Base-by-base conservation (phyloP, 169 alveolate species). In the Cryptosporidium muris region DNA sequence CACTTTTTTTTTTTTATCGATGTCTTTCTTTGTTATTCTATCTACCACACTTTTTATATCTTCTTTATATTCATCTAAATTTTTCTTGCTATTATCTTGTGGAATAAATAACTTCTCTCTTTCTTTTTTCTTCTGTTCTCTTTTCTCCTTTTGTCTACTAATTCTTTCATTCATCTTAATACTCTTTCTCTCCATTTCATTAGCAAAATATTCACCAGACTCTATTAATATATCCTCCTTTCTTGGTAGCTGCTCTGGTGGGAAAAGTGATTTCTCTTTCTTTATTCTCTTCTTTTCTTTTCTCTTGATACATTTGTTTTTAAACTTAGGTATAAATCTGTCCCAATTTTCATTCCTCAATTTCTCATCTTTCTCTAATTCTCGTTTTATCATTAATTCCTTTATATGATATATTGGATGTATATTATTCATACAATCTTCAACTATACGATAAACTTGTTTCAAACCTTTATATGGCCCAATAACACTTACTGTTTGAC, bases 321-420 rank as follows among this genome's bases (percentile, higher is more conserved):
- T 97, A 92, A 97, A 98, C 80, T 97, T 96, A 7, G 99, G 99
- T 34, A 98, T 90, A 90, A 96, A 97, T 63, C 99, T 91, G 64
- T 96, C 99, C 99, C 99, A 97, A 88, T 94, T 96, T 90, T 96
- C 97, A 49, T 90, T 92, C 48, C 89, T 94, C 82, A 98, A 91
- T 42, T 92, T 93, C 40, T 95, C 97, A 81, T 97, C 98, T 89
- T 98, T 97, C 82, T 94, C 97, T 48, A 98, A 93, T 91, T 98
- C 99, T 81, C 98, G 89, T 89, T 97, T 97, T 51, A 98, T 98
- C 99, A 98, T 97, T 65, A 98, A 89, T 91, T 98, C 99, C 91
- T 98, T 97, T 42, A 98, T 96, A 91, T 97, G 98, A 90, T 97
- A 98, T 38, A 96, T 97, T 5, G 99, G 99, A 92, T 98, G 99